phyloP scores from a whole-genome alignment of 148 eudicot genomes.

The Salicornia ramosissima region DNA sequence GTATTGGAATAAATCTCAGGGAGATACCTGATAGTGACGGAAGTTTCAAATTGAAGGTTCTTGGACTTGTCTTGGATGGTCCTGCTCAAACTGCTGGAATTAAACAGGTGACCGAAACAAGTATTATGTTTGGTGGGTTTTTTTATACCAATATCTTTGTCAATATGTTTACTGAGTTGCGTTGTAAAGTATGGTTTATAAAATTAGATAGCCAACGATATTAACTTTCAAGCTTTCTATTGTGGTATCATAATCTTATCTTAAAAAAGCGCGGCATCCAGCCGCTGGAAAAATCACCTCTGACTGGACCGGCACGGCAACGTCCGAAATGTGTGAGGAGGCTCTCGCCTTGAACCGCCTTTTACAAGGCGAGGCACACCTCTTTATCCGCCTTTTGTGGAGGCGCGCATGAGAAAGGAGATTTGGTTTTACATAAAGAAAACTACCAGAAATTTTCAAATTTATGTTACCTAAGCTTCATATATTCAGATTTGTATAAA shows the following conservation, averaged over 20 bases:
- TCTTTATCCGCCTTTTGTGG: too few species aligned
- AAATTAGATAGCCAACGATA: background rate
- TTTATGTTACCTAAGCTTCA: too few species aligned
- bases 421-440: too few species aligned
- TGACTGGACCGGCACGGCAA: too few species aligned
- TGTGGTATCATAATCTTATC: background rate
- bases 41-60: slow-evolving; percentile 63
- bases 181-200: background rate
- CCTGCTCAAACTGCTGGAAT: slow-evolving; percentile 91
- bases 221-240: background rate
- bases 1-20: slow-evolving; percentile 92
- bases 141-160: background rate
- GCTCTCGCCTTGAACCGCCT: too few species aligned
- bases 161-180: background rate
- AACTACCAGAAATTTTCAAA: too few species aligned
- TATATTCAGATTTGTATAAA: too few species aligned
- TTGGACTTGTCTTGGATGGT: slow-evolving; percentile 88
- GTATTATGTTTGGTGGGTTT: background rate
- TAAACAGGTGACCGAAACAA: slow-evolving; percentile 57
- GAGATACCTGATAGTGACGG: slow-evolving; percentile 77
- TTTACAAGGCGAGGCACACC: too few species aligned
- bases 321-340: too few species aligned
- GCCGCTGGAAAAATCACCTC: too few species aligned
- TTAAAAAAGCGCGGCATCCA: too few species aligned
- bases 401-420: too few species aligned